These are phyloP conservation scores for Geranomyces variabilis DNA, from an alignment of 192 early-diverging fungal genomes.

Conservation along the genomic window DNA sequence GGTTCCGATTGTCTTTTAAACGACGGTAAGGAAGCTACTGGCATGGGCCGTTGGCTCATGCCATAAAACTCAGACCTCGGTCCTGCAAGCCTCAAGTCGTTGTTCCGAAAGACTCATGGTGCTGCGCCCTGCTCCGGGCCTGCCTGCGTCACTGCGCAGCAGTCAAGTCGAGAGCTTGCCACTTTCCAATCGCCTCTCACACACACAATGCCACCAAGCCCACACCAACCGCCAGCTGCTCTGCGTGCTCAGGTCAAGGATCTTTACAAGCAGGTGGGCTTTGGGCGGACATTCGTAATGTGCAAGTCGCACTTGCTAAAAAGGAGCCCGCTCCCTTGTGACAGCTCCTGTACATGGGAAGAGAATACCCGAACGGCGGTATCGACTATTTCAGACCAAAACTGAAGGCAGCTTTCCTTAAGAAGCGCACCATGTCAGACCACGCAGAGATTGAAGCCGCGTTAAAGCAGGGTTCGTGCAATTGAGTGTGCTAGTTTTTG, in stretches of 20 bases:
- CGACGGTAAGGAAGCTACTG: too few species aligned
- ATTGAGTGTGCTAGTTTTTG: background rate
- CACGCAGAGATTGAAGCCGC: conserved; percentile 34
- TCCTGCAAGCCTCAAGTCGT: too few species aligned
- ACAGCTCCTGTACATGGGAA: conserved; percentile 35
- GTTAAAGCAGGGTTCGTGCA: conserved; percentile 32
- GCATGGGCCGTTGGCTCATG: too few species aligned
- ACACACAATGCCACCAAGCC: background rate
- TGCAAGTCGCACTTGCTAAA: too few species aligned
- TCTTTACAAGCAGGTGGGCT: background rate
- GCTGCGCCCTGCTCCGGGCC: too few species aligned
- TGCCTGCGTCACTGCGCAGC: too few species aligned
- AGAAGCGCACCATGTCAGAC: conserved; percentile 32
- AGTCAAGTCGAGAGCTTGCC: too few species aligned
- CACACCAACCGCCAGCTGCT: background rate
- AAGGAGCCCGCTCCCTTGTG: background rate
- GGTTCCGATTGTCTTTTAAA: too few species aligned
- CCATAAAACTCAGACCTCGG: too few species aligned
- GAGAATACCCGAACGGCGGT: conserved; percentile 38
- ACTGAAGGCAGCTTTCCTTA: conserved; percentile 39
- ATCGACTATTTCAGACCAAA: conserved; percentile 16
- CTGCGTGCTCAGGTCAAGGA: conserved; percentile 1
- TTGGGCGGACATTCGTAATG: too few species aligned
- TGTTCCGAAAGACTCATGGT: too few species aligned
- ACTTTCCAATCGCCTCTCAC: background rate